phyloP scores from a whole-genome alignment of 2,329 filamentous ascomycete genomes.

The Ilyonectria destructans region DNA sequence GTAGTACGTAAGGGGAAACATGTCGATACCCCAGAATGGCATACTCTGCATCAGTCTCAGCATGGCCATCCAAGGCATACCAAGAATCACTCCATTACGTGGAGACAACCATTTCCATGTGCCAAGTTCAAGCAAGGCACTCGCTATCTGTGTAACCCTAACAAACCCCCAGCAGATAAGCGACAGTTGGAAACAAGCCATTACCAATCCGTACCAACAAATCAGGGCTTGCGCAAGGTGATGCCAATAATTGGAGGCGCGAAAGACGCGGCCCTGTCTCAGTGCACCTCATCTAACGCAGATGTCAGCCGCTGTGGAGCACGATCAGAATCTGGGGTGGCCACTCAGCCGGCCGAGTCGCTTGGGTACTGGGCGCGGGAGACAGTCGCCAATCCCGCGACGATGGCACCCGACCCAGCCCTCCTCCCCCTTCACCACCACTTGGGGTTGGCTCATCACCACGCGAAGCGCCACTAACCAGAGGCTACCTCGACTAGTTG shows the following conservation, averaged over 20 bases:
- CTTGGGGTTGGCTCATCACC: conserved; percentile 22
- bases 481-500: conserved; percentile 14
- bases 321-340: conserved; percentile 44
- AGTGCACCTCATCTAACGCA: conserved; percentile 36
- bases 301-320: conserved; percentile 48
- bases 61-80: not conserved
- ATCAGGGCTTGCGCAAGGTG: conserved; percentile 36
- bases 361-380: conserved; percentile 32
- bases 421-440: conserved; percentile 16
- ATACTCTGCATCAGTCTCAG: not conserved
- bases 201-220: conserved; percentile 32
- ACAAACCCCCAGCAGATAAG: conserved; percentile 39
- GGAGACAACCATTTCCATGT: conserved; percentile 16
- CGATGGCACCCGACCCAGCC: conserved; percentile 25
- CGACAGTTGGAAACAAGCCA: conserved; percentile 20
- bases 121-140: conserved; percentile 16
- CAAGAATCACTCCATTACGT: conserved; percentile 30
- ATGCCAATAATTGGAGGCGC: conserved; percentile 40
- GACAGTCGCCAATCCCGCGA: conserved; percentile 27
- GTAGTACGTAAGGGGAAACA: conserved; percentile 7
- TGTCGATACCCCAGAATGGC: conserved; percentile 6
- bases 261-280: conserved; percentile 39
- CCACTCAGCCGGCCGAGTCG: conserved; percentile 35
- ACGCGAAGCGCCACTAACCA: conserved; percentile 19
- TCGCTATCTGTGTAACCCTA: conserved; percentile 30